These are phyloP conservation scores for Leersia perrieri DNA, from an alignment of 176 grass and related monocot genomes.

Conservation along the genomic window DNA sequence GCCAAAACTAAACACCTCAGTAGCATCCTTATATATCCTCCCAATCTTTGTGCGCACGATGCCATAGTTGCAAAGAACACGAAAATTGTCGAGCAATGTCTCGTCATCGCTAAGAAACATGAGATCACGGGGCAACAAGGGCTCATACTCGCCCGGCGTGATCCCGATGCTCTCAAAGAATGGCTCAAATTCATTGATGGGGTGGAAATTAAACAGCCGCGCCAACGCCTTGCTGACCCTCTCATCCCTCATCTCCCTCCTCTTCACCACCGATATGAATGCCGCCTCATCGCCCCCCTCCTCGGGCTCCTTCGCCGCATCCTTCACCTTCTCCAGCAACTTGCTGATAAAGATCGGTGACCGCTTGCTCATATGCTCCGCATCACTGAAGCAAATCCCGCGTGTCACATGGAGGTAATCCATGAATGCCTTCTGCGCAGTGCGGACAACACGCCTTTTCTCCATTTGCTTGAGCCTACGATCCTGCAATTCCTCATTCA, in stretches of 20 bases:
- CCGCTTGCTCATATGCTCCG: slow-evolving; percentile 61
- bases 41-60: slow-evolving; percentile 54
- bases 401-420: slow-evolving; percentile 64
- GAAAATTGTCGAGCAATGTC: slow-evolving; percentile 41
- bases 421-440: slow-evolving; percentile 41
- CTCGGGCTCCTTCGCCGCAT: slow-evolving; percentile 28
- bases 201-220: slow-evolving; percentile 49
- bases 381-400: slow-evolving; percentile 38
- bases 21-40: slow-evolving; percentile 49
- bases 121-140: slow-evolving; percentile 51
- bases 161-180: slow-evolving; percentile 78
- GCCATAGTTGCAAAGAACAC: slow-evolving; percentile 57
- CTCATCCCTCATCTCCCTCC: slow-evolving; percentile 35
- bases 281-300: background rate
- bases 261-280: slow-evolving; percentile 34
- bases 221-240: slow-evolving; percentile 31
- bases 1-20: slow-evolving; percentile 33
- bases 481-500: slow-evolving; percentile 12
- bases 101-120: slow-evolving; percentile 59
- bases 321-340: slow-evolving; percentile 54
- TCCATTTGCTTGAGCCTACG: background rate
- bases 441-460: background rate
- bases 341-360: slow-evolving; percentile 44
- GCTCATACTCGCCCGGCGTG: slow-evolving; percentile 23
- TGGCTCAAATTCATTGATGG: slow-evolving; percentile 68